These are phyloP conservation scores for Ceriops decandra DNA, from an alignment of 345 rosid genomes.

Conservation along the genomic window DNA sequence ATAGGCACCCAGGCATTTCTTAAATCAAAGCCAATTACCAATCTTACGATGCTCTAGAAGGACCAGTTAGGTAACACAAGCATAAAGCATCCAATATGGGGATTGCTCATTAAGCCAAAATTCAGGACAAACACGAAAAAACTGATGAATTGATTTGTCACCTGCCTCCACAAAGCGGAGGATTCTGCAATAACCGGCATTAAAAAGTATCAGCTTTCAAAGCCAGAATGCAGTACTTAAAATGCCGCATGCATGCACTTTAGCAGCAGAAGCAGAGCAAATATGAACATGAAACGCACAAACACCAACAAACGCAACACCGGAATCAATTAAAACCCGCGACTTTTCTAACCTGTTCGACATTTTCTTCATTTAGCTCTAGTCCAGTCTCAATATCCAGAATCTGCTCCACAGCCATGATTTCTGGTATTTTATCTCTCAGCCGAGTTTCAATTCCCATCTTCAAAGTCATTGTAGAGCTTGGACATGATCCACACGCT, in stretches of 20 bases:
- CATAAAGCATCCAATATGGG: not conserved
- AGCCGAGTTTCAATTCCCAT: constrained; percentile 92
- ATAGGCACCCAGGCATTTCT: too few species aligned
- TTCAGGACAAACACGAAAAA: not conserved
- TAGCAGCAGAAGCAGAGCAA: not conserved
- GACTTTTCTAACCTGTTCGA: constrained; percentile 60
- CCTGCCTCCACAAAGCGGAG: not conserved
- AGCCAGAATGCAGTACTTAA: not conserved
- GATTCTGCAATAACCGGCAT: not conserved
- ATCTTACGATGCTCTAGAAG: too few species aligned
- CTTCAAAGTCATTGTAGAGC: constrained; percentile 89
- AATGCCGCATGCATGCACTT: not conserved
- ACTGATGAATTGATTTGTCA: not conserved
- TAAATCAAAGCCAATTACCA: too few species aligned
- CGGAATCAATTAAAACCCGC: not conserved
- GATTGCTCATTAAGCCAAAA: not conserved
- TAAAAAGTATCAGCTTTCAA: not conserved
- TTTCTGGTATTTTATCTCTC: constrained; percentile 86
- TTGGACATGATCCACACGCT: constrained; percentile 97
- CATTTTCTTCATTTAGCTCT: constrained; percentile 67
- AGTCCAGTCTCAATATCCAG: constrained; percentile 75
- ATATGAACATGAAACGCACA: too few species aligned
- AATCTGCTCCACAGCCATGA: constrained; percentile 83
- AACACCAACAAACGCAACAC: not conserved
- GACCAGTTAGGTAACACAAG: too few species aligned